Evolutionary conservation across 805 yeast species (phyloP), one percentile per base, ranked within the genome.

Genomic region (Saccharomyces mikatae): DNA sequence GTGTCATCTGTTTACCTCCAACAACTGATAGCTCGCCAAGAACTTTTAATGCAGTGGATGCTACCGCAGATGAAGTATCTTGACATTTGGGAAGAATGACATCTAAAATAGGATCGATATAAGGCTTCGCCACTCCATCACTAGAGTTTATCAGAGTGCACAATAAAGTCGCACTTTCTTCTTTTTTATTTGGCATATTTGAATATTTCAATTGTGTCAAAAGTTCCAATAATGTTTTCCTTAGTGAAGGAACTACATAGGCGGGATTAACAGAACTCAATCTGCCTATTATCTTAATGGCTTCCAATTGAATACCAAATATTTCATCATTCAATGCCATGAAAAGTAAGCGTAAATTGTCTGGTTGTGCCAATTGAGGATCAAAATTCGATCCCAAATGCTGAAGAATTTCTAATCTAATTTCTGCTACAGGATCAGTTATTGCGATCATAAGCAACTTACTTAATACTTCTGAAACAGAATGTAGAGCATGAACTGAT

Each of bases 281-380:
- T 54, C 97, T 78, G 2, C 99, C 98, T 55, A 94, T 81, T 10
- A 91, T 79, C 50, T 77, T 78, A 32, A 92, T 81, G 0, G 96
- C 86, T 14, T 82, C 86, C 62, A 87, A 83, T 53, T 96, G 80
- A 10, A 94, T 86, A 10, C 82, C 83, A 65, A 94, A 94, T 1
- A 80, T 80, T 69, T 92, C 98, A 71, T 94, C 99, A 65, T 94
- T 88, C 54, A 92, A 73, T 0, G 97, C 92, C 75, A 91, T 87
- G 63, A 92, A 89, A 24, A 94, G 74, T 13, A 91, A 71, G 53
- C 89, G 77, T 31, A 91, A 92, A 67, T 90, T 91, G 56, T 88
- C 96, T 0, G 97, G 95, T 68, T 94, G 98, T 0, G 97, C 89
- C 31, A 94, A 71, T 63, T 94, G 98, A 0, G 96, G 88, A 63